Evolutionary conservation across 176 grass and related monocot genomes (phyloP), one percentile per base, ranked within the genome.

Genomic region (Miscanthus lutarioriparius): DNA sequence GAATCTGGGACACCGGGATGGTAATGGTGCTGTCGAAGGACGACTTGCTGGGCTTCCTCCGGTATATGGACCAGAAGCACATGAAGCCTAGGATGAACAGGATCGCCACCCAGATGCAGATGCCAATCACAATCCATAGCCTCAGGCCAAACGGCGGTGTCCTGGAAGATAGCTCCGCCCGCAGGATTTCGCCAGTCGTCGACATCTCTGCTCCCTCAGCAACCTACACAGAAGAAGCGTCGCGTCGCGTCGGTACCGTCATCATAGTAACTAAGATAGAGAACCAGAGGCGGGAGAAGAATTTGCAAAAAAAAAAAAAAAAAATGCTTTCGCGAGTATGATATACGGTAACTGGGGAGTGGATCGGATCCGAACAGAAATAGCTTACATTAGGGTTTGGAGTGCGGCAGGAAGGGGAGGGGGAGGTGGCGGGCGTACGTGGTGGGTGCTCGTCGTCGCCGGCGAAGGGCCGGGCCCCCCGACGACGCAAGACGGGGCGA

Each of bases 121-220:
- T 89, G 30, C 92, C 92, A 69, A 94, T 91, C 58, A 94, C 84
- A 27, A 94, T 87, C 92, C 92, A 94, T 59, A 94, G 80, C 80
- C 87, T 89, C 38, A 94, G 77, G 32, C 92, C 92, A 43, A 94
- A 94, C 74, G 90, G 89, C 37, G 92, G 92, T 1, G 89, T 94
- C 80, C 56, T 90, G 67, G 87, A 86, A 15, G 76, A 91, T 27
- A 94, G 67, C 35, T 91, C 81, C 10, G 77, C 43, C 33, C 86
- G 59, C 19, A 94, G 89, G 27, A 30, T 67, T 28, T 91, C 89
- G 61, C 72, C 67, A 14, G 81, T 73, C 66, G 92, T 73, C 67
- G 92, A 89, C 89, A 91, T 91, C 39, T 69, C 82, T 67, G 26
- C 33, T 74, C 23, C 23, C 56, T 80, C 81, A 86, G 85, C 48